These are phyloP conservation scores for Prunus mume DNA, from an alignment of 306 rosid genomes.

Conservation along the genomic window DNA sequence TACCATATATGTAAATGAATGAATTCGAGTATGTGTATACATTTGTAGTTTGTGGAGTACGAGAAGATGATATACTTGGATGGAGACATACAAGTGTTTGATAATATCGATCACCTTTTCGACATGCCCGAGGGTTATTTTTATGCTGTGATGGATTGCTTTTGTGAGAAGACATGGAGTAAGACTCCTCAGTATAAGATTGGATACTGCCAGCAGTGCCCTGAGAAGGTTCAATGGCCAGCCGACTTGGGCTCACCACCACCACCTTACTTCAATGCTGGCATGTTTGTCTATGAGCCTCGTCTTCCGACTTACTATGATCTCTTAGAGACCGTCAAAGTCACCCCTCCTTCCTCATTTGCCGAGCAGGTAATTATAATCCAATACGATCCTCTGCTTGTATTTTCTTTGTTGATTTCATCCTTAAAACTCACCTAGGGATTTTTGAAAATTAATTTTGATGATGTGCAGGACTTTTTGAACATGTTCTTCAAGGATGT, in stretches of 20 bases:
- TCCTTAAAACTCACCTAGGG: not conserved
- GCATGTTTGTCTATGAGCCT: slow-evolving; percentile 45
- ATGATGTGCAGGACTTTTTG: slow-evolving; percentile 37
- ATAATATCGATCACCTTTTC: slow-evolving; percentile 45
- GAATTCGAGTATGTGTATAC: not conserved
- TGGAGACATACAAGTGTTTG: slow-evolving; percentile 53
- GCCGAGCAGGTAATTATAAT: slow-evolving; percentile 44
- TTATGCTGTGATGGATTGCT: slow-evolving; percentile 56
- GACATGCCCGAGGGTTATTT: slow-evolving; percentile 35
- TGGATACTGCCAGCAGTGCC: slow-evolving; percentile 59
- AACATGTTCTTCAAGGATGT: slow-evolving; percentile 44
- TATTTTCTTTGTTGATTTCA: not conserved
- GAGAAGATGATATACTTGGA: slow-evolving; percentile 50
- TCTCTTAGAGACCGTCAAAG: slow-evolving; percentile 32
- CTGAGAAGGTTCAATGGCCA: slow-evolving; percentile 41
- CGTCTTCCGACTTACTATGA: slow-evolving; percentile 21
- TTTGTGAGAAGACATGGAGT: slow-evolving; percentile 53
- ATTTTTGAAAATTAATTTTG: not conserved
- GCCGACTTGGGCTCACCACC: slow-evolving; percentile 37
- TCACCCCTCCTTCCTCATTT: slow-evolving; percentile 35
- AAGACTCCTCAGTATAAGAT: slow-evolving; percentile 36
- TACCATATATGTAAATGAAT: not conserved
- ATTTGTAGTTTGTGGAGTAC: slow-evolving; percentile 45
- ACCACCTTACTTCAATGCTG: slow-evolving; percentile 51
- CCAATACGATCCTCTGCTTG: not conserved